Percentiles rank a stretch among this genome's conserved stretches.
These are phyloP conservation scores for Mycena leptocephala DNA, from an alignment of 768 basidiomycete genomes.

Conservation along the genomic window DNA sequence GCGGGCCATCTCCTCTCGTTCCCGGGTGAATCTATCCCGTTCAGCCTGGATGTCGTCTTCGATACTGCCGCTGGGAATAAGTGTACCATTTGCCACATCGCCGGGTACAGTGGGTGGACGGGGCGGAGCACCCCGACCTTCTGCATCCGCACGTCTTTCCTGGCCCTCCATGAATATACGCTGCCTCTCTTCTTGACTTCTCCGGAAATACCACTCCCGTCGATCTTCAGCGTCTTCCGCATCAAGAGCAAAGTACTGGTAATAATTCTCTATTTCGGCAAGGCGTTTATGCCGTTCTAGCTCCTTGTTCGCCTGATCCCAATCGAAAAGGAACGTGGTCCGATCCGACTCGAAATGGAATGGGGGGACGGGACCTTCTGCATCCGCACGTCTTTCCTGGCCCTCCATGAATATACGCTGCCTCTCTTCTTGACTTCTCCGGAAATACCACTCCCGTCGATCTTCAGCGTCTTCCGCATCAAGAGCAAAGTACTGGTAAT, in stretches of 20 bases:
- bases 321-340: slow-evolving; percentile 56
- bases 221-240: slow-evolving; percentile 74
- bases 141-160: slow-evolving; percentile 66
- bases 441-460: slow-evolving; percentile 71
- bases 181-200: slow-evolving; percentile 77
- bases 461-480: slow-evolving; percentile 75
- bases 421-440: too few relatives aligned
- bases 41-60: slow-evolving; percentile 71
- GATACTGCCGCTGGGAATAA: slow-evolving; percentile 61
- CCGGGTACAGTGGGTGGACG: slow-evolving; percentile 40
- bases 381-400: slow-evolving; percentile 70
- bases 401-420: too few relatives aligned
- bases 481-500: slow-evolving; percentile 63
- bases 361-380: slow-evolving; percentile 59
- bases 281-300: slow-evolving; percentile 72
- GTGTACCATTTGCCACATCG: slow-evolving; percentile 53
- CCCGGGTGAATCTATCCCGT: too few relatives aligned
- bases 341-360: too few relatives aligned
- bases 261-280: slow-evolving; percentile 66
- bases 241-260: slow-evolving; percentile 64
- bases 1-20: slow-evolving; percentile 67
- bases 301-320: slow-evolving; percentile 60
- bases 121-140: slow-evolving; percentile 55
- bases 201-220: slow-evolving; percentile 76
- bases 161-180: slow-evolving; percentile 74